A percentile compares a stretch with the other conserved stretches of the same genome.
Evolutionary conservation across 2,329 filamentous ascomycete species (phyloP).

Genomic region (Aspergillus puulaauensis): DNA sequence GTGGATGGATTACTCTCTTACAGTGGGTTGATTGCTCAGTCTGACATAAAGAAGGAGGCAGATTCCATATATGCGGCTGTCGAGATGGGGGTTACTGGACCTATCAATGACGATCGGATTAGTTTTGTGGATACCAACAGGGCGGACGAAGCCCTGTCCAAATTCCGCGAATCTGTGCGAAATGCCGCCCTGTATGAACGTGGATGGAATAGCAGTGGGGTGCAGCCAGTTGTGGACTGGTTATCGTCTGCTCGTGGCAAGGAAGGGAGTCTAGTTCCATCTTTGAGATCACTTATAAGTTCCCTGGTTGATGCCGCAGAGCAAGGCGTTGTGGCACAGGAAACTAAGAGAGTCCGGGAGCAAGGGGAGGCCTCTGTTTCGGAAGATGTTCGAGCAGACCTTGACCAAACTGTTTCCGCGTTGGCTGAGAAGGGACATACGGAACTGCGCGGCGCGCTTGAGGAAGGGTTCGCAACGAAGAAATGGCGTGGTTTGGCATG

Average conservation of each 20-base stretch:
- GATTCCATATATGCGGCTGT: slow-evolving; percentile 38
- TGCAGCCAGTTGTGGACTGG: slow-evolving; percentile 67
- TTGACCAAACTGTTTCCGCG: slow-evolving; percentile 61
- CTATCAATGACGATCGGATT: slow-evolving; percentile 29
- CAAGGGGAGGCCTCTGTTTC: slow-evolving; percentile 38
- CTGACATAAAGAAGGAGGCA: slow-evolving; percentile 30
- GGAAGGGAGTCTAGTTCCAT: slow-evolving; percentile 61
- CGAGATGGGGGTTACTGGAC: slow-evolving; percentile 49
- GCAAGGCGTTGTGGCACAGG: slow-evolving; percentile 27
- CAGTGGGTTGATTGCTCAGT: slow-evolving; percentile 30
- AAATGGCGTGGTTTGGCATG: slow-evolving; percentile 80
- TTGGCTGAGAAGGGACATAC: slow-evolving; percentile 82
- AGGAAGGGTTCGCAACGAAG: slow-evolving; percentile 71
- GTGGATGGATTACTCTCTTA: slow-evolving; percentile 60
- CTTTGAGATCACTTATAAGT: slow-evolving; percentile 64
- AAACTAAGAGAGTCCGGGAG: slow-evolving; percentile 28
- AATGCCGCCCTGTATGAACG: slow-evolving; percentile 72
- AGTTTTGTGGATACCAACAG: slow-evolving; percentile 62
- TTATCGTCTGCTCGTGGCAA: slow-evolving; percentile 41
- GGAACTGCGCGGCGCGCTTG: slow-evolving; percentile 78
- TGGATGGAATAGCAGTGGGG: slow-evolving; percentile 70
- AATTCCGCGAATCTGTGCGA: slow-evolving; percentile 67
- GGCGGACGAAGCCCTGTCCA: slow-evolving; percentile 62
- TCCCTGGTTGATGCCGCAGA: slow-evolving; percentile 59
- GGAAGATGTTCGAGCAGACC: slow-evolving; percentile 43